Conservation (phyloP, 805 yeast genomes). For the Candida glaebosa region DNA sequence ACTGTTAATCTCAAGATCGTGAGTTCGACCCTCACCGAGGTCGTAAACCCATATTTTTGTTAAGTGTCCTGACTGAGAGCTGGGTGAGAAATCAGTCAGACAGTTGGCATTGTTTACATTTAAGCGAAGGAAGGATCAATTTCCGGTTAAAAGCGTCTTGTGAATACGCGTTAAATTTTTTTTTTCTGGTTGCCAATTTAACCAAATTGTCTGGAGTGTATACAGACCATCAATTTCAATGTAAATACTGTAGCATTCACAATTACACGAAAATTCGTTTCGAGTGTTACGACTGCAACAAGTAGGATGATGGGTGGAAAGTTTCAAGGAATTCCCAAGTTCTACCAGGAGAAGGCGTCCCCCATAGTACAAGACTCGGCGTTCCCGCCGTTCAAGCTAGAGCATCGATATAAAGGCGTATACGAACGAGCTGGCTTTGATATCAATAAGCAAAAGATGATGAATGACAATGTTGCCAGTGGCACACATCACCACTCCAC, state of each 20-base stretch:
- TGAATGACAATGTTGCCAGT: no score
- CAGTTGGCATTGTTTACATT: no score
- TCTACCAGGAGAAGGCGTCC: slow-evolving; percentile 16
- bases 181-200: not conserved
- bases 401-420: slow-evolving; percentile 61
- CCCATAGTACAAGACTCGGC: slow-evolving; percentile 41
- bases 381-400: slow-evolving; percentile 69
- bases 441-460: slow-evolving; percentile 16
- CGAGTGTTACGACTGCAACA: no score
- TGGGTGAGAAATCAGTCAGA: no score
- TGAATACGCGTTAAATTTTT: not conserved
- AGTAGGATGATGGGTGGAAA: not conserved
- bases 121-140: no score
- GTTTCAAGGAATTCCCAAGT: slow-evolving; percentile 2
- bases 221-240: not conserved
- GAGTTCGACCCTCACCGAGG: slow-evolving; percentile 7
- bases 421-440: slow-evolving; percentile 85
- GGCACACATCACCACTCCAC: not conserved
- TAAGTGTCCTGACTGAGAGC: no score
- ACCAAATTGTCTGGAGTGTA: not conserved
- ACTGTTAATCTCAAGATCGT: slow-evolving; percentile 7
- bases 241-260: not conserved
- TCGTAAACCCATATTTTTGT: slow-evolving; percentile 2
- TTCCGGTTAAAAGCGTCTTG: no score
- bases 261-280: not conserved